Evolutionary conservation across 176 grass and related monocot species (phyloP), one percentile per base, ranked within the genome.

Genomic region (Miscanthus lutarioriparius): DNA sequence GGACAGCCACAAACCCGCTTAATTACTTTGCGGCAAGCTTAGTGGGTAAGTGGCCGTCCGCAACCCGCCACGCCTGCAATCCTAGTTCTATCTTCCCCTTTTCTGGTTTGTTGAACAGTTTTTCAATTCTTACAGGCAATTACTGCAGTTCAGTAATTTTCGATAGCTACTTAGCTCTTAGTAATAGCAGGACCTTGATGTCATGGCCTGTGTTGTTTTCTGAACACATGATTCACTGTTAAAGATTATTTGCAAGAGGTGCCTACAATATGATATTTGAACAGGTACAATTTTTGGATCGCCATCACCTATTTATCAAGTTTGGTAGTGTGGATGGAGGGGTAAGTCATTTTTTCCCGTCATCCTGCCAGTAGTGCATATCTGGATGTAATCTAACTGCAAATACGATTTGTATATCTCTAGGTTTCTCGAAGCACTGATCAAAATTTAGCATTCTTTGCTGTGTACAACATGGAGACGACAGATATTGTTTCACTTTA

Each of bases 391-490:
- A 75, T 88, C 56, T 83, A 75, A 87, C 58, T 79, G 68, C 27
- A 83, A 44, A 39, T 37, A 37, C 28, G 19, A 59, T 22, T 4
- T 59, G 4, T 19, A 49, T 67, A 53, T 75, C 32, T 75, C 22
- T 86, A 98, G 93, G 89, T 98, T 89, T 91, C 90, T 90, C 91
- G 89, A 72, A 87, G 53, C 43, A 85, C 91, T 74, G 96, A 98
- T 81, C 96, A 95, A 67, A 86, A 77, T 78, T 82, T 90, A 79
- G 89, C 96, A 70, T 98, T 98, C 76, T 98, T 95, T 95, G 96
- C 89, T 54, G 96, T 98, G 33, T 98, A 98, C 75, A 98, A 98
- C 93, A 98, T 98, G 96, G 96, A 98, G 74, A 98, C 96, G 7
- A 93, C 93, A 65, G 93, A 98, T 59, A 85, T 98, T 70, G 74